These are phyloP conservation scores for Alloteropsis angusta DNA, from an alignment of 202 grass and related monocot species.

Conservation along the genomic window DNA sequence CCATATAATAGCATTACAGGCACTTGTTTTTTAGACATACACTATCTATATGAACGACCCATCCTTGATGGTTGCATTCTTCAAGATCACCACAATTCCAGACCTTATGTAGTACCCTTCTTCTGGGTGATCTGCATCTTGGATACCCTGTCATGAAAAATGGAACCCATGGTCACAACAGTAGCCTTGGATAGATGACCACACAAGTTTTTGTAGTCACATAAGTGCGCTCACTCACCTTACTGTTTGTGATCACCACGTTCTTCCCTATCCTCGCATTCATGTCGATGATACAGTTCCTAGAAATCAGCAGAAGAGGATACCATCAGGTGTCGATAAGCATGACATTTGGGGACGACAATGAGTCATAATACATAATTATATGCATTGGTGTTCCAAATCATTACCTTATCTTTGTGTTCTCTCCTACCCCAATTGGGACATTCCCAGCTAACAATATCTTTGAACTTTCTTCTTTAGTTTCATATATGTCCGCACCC, in stretches of 20 bases:
- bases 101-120: constrained; percentile 73
- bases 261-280: constrained; percentile 63
- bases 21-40: neutral
- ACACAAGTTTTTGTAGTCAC: neutral
- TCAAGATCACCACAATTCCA: constrained; percentile 40
- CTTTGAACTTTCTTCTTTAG: constrained; percentile 41
- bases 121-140: constrained; percentile 50
- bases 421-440: constrained; percentile 57
- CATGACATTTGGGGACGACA: neutral
- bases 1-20: neutral
- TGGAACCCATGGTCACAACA: neutral
- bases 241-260: constrained; percentile 37
- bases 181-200: neutral
- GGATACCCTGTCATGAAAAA: constrained; percentile 38
- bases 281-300: constrained; percentile 78
- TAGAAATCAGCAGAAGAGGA: constrained; percentile 14
- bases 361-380: neutral
- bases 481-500: constrained; percentile 62
- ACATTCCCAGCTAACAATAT: constrained; percentile 50
- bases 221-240: constrained; percentile 18
- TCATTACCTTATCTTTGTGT: constrained; percentile 63
- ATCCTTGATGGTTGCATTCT: constrained; percentile 68
- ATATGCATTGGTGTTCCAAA: neutral
- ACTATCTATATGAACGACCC: constrained; percentile 36
- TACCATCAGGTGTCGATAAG: neutral